Base-by-base conservation (phyloP, 768 basidiomycete species). In the Heimioporus sp. region DNA sequence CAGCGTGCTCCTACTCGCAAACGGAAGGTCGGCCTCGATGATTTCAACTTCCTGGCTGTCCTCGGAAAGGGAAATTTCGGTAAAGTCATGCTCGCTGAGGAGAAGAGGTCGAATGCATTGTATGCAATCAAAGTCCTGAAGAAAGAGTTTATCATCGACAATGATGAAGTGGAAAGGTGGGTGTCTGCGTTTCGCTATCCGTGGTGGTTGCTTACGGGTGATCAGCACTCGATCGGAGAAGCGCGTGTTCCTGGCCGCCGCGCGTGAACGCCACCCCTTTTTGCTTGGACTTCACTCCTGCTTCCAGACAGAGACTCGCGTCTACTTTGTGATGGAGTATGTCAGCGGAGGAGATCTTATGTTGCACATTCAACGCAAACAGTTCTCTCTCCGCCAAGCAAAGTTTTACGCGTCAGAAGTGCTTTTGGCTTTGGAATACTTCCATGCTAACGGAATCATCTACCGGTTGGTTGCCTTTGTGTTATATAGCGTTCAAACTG, bases 71-170 rank as follows among this genome's bases (percentile, higher is more conserved):
- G 97, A 62, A 99, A 98, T 72, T 99, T 99, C 65, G 97, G 97
- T 51, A 99, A 99, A 71, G 97, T 99, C 72, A 99, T 99, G 97
- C 75, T 99, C 53, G 97, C 97, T 10, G 97, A 99, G 72, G 97
- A 99, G 79, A 99, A 99, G 82, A 85, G 80, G 69, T 81, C 85
- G 46, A 91, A 83, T 60, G 83, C 81, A 46, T 72, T 98, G 50
- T 98, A 90, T 66, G 97, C 97, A n/a, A 98, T 99, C 78, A 99
- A 99, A 73, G 97, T 99, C n/a, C 68, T 99, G 68, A 99, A 99
- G 80, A 99, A 99, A 68, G 97, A 98, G 73, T 98, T 99, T 66
- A 98, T 99, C 69, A 98, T 99, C 62, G 97, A 99, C 69, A 98
- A 99, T 55, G 97, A 99, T 70, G 97, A 98, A 77, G 94, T 99